Evolutionary conservation across 148 eudicot genomes (phyloP), one percentile per base, ranked within the genome.

Genomic region (Camellia granthamiana): DNA sequence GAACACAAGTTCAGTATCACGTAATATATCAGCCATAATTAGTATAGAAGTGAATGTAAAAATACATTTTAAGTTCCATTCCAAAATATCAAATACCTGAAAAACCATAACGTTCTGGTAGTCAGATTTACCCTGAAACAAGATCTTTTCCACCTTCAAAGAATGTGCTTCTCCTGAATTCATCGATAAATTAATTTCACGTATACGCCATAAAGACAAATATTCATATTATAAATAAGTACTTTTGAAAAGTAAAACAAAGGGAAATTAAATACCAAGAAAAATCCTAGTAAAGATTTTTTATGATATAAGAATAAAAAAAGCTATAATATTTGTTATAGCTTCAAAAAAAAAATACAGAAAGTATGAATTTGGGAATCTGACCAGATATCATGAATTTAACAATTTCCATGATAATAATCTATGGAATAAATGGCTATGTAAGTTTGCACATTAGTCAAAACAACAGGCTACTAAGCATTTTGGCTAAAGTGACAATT

Each of bases 111-210:
- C 97, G 84, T 95, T 82, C 87, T 95, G 98, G 89, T 90, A 92
- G 60, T 90, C 90, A 63, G 98, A 95, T 79, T 91, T 95, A 44
- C 85, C 98, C 78, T 93, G 90, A 77, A 95, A 93, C 78, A 95
- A 81, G 76, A 93, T 79, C 79, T 95, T 90, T 72, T 95, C 98
- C 59, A 93, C 98, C 88, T 92, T 95, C 81, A 95, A 83, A 23
- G 98, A 95, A 87, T 93, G 97, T 55, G 98, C 98, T 83, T 95
- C 98, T 66, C 98, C 98, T 95, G 87, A 80, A 71, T 51, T 42
- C 46, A 72, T 75, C 19, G 51, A 62, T 10, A 44, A 66, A 10
- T n/a, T 10, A 77, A 52, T 42, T 49, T 49, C 21, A 65, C 7
- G 69, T 38, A 55, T 13, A 66, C 4, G 47, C 16, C 21, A 66